Conservation (phyloP, 2,329 filamentous ascomycete genomes). For the Bertia moriformis region DNA sequence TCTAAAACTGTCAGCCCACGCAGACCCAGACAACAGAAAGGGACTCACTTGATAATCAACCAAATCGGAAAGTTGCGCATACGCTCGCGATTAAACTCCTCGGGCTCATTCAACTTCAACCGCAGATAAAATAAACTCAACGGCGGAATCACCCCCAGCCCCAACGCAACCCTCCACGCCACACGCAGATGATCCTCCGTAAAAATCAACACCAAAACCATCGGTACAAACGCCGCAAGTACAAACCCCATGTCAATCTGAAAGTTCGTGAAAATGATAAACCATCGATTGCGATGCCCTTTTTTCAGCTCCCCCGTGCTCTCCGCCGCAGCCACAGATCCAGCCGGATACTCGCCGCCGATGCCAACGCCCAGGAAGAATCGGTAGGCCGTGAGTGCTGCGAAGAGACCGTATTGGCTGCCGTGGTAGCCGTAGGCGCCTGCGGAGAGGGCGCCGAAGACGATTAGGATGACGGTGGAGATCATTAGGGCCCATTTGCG, state of each 20-base stretch:
- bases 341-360: constrained; percentile 68
- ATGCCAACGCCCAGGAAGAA: constrained; percentile 77
- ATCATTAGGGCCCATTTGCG: constrained; percentile 68
- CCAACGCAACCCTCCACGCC: constrained; percentile 72
- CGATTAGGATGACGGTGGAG: constrained; percentile 68
- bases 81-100: constrained; percentile 58
- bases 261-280: constrained; percentile 76
- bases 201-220: constrained; percentile 44
- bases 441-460: constrained; percentile 69
- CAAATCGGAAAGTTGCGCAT: constrained; percentile 45
- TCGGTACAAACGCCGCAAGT: constrained; percentile 63
- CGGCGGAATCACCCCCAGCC: constrained; percentile 66
- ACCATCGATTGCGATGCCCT: constrained; percentile 79
- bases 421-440: constrained; percentile 65
- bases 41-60: constrained; percentile 29
- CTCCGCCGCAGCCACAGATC: constrained; percentile 72
- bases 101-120: constrained; percentile 61
- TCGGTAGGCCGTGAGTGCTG: constrained; percentile 66
- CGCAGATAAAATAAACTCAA: constrained; percentile 58
- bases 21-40: neutral
- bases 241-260: constrained; percentile 81
- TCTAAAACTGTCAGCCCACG: constrained; percentile 15
- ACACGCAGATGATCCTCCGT: constrained; percentile 43
- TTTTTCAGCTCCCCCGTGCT: constrained; percentile 67
- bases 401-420: constrained; percentile 56